Conservation (phyloP, 371 early-diverging fungal genomes). For the Lichtheimia ornata region DNA sequence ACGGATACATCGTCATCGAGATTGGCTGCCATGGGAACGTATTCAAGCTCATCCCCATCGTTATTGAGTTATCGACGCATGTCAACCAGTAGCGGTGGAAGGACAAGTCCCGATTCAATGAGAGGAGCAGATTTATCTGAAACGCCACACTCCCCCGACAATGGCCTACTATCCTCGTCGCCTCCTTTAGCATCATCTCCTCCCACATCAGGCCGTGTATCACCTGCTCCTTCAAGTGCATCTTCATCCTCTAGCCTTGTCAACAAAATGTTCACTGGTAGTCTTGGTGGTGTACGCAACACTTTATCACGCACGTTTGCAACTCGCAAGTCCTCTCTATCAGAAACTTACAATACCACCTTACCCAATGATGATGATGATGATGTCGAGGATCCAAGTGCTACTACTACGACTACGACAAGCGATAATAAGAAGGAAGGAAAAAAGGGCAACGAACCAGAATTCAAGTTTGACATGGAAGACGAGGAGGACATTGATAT, state of each 20-base stretch:
- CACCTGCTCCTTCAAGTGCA: conserved; percentile 11
- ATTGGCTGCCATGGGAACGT: background rate
- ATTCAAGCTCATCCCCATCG: conserved; percentile 5
- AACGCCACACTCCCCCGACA: conserved; percentile 3
- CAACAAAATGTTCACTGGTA: conserved; percentile 27
- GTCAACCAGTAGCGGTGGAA: background rate
- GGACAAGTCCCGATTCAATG: conserved; percentile 7
- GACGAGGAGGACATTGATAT: conserved; percentile 54
- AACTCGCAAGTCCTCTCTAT: conserved; percentile 16
- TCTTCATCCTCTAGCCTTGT: conserved; percentile 21
- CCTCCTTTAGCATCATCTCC: background rate
- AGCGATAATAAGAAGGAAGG: conserved; percentile 23
- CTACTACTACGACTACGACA: background rate
- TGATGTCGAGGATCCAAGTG: conserved; percentile 4
- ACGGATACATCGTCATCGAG: background rate
- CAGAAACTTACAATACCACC: conserved; percentile 8
- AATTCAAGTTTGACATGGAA: conserved; percentile 17
- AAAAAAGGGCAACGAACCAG: background rate
- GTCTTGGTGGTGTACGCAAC: conserved; percentile 29
- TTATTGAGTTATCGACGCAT: background rate
- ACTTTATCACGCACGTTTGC: conserved; percentile 41
- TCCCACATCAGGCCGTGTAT: background rate
- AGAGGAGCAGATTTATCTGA: background rate
- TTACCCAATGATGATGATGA: conserved; percentile 16
- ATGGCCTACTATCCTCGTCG: background rate